These are phyloP conservation scores for Neurospora sp. DNA, from an alignment of 495 filamentous ascomycete species.

Conservation along the genomic window DNA sequence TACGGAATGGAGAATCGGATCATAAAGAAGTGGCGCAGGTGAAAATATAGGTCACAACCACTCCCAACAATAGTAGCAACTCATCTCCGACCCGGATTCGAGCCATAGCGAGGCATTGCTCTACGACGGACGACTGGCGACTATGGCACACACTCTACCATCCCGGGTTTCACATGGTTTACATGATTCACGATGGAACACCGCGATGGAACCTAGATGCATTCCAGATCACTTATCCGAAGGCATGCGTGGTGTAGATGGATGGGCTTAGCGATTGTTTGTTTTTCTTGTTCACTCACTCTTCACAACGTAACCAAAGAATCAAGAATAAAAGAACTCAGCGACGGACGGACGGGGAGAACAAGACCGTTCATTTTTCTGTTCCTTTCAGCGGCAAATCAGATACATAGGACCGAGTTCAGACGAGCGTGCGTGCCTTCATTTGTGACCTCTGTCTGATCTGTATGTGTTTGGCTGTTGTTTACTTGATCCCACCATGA, in stretches of 20 bases:
- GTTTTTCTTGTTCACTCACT: too few species aligned
- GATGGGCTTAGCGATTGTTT: too few species aligned
- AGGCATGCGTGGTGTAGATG: background rate
- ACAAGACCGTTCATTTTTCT: too few species aligned
- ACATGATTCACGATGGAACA: background rate
- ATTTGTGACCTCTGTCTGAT: too few species aligned
- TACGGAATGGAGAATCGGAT: background rate
- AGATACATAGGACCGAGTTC: too few species aligned
- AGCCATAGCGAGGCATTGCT: background rate
- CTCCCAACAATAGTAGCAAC: background rate
- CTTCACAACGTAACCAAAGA: too few species aligned
- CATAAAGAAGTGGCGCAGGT: background rate
- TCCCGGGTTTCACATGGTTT: background rate
- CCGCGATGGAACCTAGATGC: background rate
- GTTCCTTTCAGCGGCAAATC: too few species aligned
- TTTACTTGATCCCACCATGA: too few species aligned
- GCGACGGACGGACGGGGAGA: too few species aligned
- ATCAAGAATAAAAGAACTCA: too few species aligned
- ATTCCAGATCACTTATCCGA: background rate
- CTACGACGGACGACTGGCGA: background rate
- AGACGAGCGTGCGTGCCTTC: too few species aligned
- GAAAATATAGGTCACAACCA: background rate
- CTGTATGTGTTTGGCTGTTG: too few species aligned
- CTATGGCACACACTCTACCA: background rate
- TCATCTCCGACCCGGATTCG: background rate